These are phyloP conservation scores for Cryptosporidium meleagridis DNA, from an alignment of 169 alveolate genomes.

Conservation along the genomic window DNA sequence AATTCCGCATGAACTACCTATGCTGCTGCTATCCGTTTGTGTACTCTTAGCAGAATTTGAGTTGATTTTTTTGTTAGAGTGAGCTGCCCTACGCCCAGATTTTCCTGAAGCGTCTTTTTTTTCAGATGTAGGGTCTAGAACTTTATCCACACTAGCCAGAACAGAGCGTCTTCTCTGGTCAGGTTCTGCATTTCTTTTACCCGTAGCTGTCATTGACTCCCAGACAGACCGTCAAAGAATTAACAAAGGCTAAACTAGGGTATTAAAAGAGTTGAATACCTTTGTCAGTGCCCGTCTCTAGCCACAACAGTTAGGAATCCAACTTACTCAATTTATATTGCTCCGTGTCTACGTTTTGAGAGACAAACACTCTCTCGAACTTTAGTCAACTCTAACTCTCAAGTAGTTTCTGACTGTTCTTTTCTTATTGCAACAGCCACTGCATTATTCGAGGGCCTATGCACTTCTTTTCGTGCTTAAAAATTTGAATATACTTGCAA, in stretches of 20 bases:
- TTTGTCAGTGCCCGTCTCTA: conserved; percentile 14
- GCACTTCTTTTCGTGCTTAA: conserved; percentile 33
- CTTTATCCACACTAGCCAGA: conserved; percentile 7
- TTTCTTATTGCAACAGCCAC: conserved; percentile 18
- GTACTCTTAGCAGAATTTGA: background rate
- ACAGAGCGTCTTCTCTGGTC: conserved; percentile 38
- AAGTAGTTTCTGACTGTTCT: background rate
- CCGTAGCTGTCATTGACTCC: background rate
- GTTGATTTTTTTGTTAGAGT: conserved; percentile 12
- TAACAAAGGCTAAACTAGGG: background rate
- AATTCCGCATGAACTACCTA: background rate
- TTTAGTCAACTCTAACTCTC: conserved; percentile 24
- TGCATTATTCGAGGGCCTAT: conserved; percentile 50
- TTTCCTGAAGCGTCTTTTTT: conserved; percentile 11
- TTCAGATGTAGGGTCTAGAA: conserved; percentile 4
- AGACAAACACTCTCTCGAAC: background rate
- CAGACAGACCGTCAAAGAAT: background rate
- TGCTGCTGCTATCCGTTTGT: background rate
- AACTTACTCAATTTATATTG: background rate
- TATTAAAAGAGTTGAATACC: background rate
- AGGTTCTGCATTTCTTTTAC: conserved; percentile 1
- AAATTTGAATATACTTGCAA: conserved; percentile 46
- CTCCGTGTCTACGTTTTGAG: conserved; percentile 6
- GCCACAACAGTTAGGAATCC: background rate
- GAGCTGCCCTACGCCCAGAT: conserved; percentile 18